Evolutionary conservation across 1,284 basidiomycete genomes (phyloP).

Genomic region (Ustilago curta): DNA sequence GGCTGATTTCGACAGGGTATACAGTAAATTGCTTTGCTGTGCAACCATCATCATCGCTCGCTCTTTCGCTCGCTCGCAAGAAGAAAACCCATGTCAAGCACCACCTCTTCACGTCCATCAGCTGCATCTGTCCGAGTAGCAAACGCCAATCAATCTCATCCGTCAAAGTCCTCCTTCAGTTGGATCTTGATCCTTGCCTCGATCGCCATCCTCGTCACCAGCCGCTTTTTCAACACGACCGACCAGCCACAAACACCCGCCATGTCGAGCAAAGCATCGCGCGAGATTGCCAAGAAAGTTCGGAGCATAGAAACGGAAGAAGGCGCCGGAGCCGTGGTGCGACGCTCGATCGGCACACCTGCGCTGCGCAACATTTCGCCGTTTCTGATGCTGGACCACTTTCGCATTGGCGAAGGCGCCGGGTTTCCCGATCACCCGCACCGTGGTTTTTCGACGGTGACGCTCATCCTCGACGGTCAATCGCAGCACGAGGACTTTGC

Average conservation of each 20-base stretch:
- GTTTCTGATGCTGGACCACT: conserved; percentile 78
- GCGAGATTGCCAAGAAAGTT: conserved; percentile 80
- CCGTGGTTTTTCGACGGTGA: conserved; percentile 71
- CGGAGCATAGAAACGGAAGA: conserved; percentile 84
- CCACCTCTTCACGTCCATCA: not conserved
- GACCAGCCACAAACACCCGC: not conserved
- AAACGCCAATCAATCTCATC: not conserved
- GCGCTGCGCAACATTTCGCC: conserved; percentile 84
- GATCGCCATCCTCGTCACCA: conserved; percentile 6
- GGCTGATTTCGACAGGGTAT: no score
- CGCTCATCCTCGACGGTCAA: conserved; percentile 87
- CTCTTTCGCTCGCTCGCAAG: no score
- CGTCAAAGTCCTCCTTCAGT: not conserved
- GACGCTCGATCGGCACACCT: conserved; percentile 85
- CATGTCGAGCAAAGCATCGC: conserved; percentile 71
- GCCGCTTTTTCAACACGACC: not conserved
- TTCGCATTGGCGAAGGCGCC: conserved; percentile 72
- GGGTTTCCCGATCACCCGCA: conserved; percentile 83
- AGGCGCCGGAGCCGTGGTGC: conserved; percentile 88
- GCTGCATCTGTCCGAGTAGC: not conserved
- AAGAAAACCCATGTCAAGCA: conserved; percentile 1
- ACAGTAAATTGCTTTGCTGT: no score
- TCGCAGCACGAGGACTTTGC: conserved; percentile 91
- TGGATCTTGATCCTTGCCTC: conserved; percentile 6
- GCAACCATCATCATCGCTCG: no score